A percentile compares a stretch with the other conserved stretches of the same genome.
phyloP scores from a whole-genome alignment of 2,329 filamentous ascomycete genomes.

The Aspergillus sp. region DNA sequence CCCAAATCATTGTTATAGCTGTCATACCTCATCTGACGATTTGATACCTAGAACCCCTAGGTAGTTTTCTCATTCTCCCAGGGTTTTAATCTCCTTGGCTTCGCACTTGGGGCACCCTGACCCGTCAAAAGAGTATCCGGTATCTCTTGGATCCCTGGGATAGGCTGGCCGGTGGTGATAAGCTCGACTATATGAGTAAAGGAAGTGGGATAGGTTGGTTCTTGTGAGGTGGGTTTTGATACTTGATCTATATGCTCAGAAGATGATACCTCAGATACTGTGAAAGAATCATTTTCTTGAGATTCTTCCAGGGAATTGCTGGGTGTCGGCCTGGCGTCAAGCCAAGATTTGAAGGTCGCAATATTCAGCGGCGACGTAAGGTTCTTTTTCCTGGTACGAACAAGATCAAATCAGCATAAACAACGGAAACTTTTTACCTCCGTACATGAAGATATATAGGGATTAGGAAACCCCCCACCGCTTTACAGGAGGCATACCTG shows the following conservation, averaged over 20 bases:
- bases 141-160: conserved; percentile 85
- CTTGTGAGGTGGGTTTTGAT: conserved; percentile 45
- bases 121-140: conserved; percentile 74
- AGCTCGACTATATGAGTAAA: conserved; percentile 86
- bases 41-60: background rate
- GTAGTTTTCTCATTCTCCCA: conserved; percentile 68
- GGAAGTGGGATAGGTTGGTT: conserved; percentile 71
- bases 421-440: background rate
- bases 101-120: conserved; percentile 60
- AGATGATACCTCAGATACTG: conserved; percentile 5
- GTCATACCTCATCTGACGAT: background rate
- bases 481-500: conserved; percentile 29
- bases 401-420: background rate
- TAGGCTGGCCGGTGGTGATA: conserved; percentile 76
- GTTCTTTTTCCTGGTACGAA: conserved; percentile 35
- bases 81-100: conserved; percentile 63
- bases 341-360: conserved; percentile 66
- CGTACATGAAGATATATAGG: background rate
- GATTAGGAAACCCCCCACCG: background rate
- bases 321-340: conserved; percentile 28
- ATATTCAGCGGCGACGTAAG: conserved; percentile 58
- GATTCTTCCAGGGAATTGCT: conserved; percentile 5
- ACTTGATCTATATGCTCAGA: conserved; percentile 11
- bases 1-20: background rate
- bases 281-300: conserved; percentile 6